Base-by-base conservation (phyloP, 116 monocot species). In the Iris pallida region DNA sequence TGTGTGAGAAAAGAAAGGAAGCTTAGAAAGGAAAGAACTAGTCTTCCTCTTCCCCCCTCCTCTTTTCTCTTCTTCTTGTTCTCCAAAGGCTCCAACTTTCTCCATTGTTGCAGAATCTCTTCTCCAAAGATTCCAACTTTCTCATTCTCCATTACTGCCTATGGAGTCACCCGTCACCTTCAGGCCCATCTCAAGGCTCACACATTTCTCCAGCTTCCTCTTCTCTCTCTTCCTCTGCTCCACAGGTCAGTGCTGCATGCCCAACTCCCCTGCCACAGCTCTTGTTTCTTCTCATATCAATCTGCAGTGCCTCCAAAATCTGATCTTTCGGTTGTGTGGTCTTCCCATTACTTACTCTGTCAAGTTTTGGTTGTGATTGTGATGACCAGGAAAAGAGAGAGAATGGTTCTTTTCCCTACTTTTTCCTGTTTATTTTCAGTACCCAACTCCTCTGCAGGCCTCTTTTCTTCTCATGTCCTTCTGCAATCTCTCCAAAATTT, bases 111-210 rank as follows among this genome's bases (percentile, higher is more conserved):
- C 30, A 30, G n/a, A 30, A 30, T 30, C 30, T 30, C 30, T 30
- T 30, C 30, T 30, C 30, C 30, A 9, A 51, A 9, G 49, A 51
- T 4, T 51, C 43, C 16, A 16, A 30, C 30, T 30, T 30, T 30
- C 30, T 30, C 30, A 30, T 30, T 30, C 30, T 30, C 30, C 30
- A 30, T 30, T 30, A 30, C 30, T 30, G 30, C 30, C 30, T 1
- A 63, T 63, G 63, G 63, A 43, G 7, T 9, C 63, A 47, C 13
- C 47, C 18, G 46, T 63, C 63, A 63, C 11, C 63, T 63, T 46
- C 13, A 63, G 63, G 47, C 47, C 18, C 20, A 9, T 63, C 18
- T 47, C 63, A 47, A 5, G 11, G 63, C 45, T 18, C 63, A 47
- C 13, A 13, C 17, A 18, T 47, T 47, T 63, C 7, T 47, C 45